Conservation (phyloP, 2,329 filamentous ascomycete genomes). For the Exophiala spinifera region DNA sequence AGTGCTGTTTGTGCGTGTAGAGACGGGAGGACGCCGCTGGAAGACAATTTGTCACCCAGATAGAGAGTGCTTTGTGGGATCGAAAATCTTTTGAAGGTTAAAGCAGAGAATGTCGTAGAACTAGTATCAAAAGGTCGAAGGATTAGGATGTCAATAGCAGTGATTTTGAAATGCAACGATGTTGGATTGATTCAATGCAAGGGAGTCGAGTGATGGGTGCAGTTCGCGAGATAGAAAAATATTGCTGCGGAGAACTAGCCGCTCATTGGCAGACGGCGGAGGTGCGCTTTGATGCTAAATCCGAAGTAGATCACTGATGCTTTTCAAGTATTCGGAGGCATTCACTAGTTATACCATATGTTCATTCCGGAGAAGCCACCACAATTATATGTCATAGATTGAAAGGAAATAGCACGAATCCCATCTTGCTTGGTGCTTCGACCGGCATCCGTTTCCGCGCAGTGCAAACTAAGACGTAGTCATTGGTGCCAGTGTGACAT, state of each 20-base stretch:
- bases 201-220: background rate
- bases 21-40: conserved; percentile 5
- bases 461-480: no score
- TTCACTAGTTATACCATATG: no score
- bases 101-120: background rate
- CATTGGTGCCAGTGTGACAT: no score
- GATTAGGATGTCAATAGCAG: background rate
- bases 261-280: background rate
- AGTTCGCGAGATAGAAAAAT: background rate
- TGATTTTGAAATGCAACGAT: background rate
- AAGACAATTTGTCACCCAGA: conserved; percentile 12
- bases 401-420: no score
- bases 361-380: no score
- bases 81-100: background rate
- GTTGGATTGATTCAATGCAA: background rate
- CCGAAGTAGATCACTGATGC: no score
- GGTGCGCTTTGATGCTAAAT: no score
- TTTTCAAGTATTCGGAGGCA: no score
- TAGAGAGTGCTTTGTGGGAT: background rate
- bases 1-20: conserved; percentile 4
- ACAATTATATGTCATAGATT: no score
- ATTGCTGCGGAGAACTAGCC: background rate
- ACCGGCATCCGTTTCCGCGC: no score
- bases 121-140: background rate
- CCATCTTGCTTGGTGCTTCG: no score